Evolutionary conservation across 495 filamentous ascomycete genomes (phyloP).

Genomic region (Talaromyces stipitatus): DNA sequence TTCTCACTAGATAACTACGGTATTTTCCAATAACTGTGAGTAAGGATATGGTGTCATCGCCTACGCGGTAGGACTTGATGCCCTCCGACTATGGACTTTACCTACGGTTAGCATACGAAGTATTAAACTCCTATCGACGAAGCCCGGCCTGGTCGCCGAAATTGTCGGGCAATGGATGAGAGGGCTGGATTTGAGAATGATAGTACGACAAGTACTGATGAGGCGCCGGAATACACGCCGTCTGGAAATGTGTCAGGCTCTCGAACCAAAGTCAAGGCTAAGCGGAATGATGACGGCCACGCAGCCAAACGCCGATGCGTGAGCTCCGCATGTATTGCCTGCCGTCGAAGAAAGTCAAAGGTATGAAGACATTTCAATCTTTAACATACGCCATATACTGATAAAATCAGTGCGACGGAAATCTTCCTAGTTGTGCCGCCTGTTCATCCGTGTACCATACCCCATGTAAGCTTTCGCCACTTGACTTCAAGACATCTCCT

Average conservation of each 20-base stretch:
- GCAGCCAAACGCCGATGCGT: slow-evolving; percentile 76
- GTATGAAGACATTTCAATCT: slow-evolving; percentile 22
- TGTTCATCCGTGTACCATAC: slow-evolving; percentile 95
- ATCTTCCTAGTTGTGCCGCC: slow-evolving; percentile 84
- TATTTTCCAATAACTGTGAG: neutral
- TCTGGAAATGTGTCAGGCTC: neutral
- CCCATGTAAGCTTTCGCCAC: slow-evolving; percentile 27
- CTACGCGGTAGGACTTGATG: neutral
- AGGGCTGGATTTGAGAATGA: neutral
- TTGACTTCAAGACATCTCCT: neutral
- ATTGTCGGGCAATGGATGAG: neutral
- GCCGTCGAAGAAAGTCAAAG: slow-evolving; percentile 84
- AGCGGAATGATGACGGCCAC: slow-evolving; percentile 25
- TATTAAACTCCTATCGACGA: neutral
- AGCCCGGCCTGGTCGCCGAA: neutral
- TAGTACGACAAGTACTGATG: neutral
- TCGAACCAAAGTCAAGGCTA: slow-evolving; percentile 14
- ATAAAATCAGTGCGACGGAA: slow-evolving; percentile 70
- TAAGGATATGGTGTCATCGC: neutral
- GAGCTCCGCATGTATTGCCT: slow-evolving; percentile 88
- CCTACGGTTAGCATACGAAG: neutral
- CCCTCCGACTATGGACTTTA: neutral
- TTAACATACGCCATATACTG: slow-evolving; percentile 2
- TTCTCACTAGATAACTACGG: neutral
- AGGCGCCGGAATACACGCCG: neutral